Conservation (phyloP, 179 eudicot genomes). For the Beta lomatogona region DNA sequence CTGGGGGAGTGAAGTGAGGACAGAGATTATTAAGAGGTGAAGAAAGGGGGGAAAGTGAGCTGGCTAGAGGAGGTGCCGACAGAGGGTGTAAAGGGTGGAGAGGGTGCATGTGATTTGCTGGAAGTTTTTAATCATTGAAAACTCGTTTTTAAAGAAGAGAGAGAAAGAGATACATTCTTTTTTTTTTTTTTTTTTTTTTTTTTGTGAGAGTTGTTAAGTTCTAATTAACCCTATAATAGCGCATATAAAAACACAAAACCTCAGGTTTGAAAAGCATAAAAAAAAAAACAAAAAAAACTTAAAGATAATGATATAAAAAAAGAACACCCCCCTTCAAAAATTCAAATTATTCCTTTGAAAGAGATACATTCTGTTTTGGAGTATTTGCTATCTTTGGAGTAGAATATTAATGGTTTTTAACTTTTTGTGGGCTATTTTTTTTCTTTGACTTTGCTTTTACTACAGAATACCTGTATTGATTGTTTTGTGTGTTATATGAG, state of each 20-base stretch:
- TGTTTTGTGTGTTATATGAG: not conserved
- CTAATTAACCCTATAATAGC: no score
- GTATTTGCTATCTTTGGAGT: not conserved
- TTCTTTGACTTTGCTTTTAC: constrained; percentile 8
- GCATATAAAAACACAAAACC: no score
- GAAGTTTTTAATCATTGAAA: constrained; percentile 28
- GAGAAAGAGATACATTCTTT: not conserved
- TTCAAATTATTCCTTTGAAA: no score
- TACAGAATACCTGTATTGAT: not conserved
- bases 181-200: no score
- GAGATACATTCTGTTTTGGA: no score
- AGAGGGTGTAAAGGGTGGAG: not conserved
- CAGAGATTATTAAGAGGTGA: not conserved
- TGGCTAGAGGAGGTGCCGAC: constrained; percentile 29
- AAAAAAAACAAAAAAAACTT: no score
- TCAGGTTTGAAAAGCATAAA: no score
- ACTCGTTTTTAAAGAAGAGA: constrained; percentile 11
- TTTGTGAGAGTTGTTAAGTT: no score
- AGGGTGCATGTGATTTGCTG: constrained; percentile 17
- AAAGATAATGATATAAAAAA: no score
- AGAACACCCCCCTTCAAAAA: no score
- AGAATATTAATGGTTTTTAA: not conserved
- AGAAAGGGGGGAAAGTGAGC: constrained; percentile 10
- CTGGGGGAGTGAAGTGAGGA: not conserved
- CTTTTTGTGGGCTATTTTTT: not conserved